Base-by-base conservation (phyloP, 1,284 basidiomycete species). In the Rhodotorula sp. region DNA sequence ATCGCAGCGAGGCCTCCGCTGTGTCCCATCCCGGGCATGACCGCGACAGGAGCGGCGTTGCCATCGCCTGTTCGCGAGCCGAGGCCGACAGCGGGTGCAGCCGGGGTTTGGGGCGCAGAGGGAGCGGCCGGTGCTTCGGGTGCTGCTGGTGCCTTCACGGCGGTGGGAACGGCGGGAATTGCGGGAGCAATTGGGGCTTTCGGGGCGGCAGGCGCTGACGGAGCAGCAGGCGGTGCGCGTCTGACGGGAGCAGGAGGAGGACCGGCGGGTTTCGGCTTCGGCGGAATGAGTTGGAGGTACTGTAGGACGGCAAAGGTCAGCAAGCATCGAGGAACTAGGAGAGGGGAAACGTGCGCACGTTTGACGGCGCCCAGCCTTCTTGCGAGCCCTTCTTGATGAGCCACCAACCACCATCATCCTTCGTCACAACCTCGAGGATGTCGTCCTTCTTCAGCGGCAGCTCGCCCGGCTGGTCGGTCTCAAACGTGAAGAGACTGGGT, bases 401-500 rank as follows among this genome's bases (percentile, higher is more conserved):
- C 94, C 95, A 98, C 95, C 95, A 99, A 2, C 85, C 93, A 77
- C 94, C 93, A 70, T 92, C 87, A 74, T 96, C 93, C 82, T 97
- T 94, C 82, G 96, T 89, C 62, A 94, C 84, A 20, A 99, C 84
- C 80, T 98, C 94, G 2, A 98, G 90, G 5, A 91, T 71, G 70
- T 98, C 95, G 77, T 93, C 95, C 81, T 97, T 97, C 75, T 85
- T 86, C 59, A 99, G 81, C 13, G 88, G 84, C 85, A 98, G 90
- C 82, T 99, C 95, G 34, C 94, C 94, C 47, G 89, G 88, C 80
- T 97, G 90, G 7, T 91, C 77, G 32, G 80, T 94, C 52, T 89
- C 85, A 78, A 99, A 99, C 36, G 88, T 86, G 81, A 89, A 96
- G 74, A 94, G 88, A 9, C 73, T 74, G n/a, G n/a, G n/a, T n/a